These are phyloP conservation scores for Boletus sp. DNA, from an alignment of 1,284 basidiomycete genomes.

Conservation along the genomic window DNA sequence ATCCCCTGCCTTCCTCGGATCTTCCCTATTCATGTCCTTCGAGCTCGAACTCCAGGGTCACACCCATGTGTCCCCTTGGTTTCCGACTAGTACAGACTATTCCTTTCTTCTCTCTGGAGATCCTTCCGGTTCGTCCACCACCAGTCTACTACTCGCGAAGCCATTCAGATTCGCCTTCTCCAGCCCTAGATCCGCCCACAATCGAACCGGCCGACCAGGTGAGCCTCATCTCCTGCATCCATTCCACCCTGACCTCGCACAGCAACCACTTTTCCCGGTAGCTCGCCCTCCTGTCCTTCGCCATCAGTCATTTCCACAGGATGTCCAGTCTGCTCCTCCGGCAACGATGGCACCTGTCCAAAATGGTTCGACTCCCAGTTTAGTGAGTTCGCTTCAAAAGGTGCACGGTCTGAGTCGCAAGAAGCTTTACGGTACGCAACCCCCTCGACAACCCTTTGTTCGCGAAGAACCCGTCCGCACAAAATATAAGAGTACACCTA, in stretches of 20 bases:
- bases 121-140: constrained; percentile 10
- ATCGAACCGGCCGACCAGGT: constrained; percentile 18
- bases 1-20: constrained; percentile 3
- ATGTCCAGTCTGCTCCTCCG: constrained; percentile 15
- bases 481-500: constrained; percentile 32
- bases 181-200: constrained; percentile 1
- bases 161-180: background rate
- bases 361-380: constrained; percentile 32
- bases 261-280: constrained; percentile 17
- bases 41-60: constrained; percentile 43
- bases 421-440: constrained; percentile 53
- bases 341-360: constrained; percentile 1
- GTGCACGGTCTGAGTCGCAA: constrained; percentile 60
- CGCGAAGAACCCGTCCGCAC: constrained; percentile 40
- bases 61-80: constrained; percentile 37
- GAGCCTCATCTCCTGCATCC: background rate
- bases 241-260: constrained; percentile 14
- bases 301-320: constrained; percentile 32
- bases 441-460: constrained; percentile 48
- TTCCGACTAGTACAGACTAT: constrained; percentile 34
- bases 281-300: constrained; percentile 27
- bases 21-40: constrained; percentile 13
- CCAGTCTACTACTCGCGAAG: background rate
- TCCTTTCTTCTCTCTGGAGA: constrained; percentile 35
- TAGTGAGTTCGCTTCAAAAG: constrained; percentile 54